Conservation (phyloP, 75 land plant species). For the Cunninghamia lanceolata region DNA sequence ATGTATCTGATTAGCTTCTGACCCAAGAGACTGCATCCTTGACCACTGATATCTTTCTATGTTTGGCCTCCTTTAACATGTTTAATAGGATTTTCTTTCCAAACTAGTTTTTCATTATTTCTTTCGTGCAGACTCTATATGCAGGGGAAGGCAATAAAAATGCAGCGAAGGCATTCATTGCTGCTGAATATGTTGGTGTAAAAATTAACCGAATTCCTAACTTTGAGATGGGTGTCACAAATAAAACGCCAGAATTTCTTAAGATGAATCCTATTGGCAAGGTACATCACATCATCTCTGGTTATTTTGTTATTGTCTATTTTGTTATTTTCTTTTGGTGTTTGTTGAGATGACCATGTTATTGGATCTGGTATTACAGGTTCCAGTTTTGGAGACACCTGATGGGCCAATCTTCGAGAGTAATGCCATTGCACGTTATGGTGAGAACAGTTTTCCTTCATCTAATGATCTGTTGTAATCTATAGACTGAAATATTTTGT, state of each 20-base stretch:
- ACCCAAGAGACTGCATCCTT: neutral
- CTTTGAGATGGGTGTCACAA: conserved; percentile 88
- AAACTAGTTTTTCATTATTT: neutral
- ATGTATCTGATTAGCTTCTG: neutral
- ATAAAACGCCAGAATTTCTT: conserved; percentile 80
- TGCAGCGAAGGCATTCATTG: conserved; percentile 71
- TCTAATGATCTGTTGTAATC: neutral
- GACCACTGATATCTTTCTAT: neutral
- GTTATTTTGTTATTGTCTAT: neutral
- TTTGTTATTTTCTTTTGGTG: neutral
- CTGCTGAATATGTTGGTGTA: conserved; percentile 81
- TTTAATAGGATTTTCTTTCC: neutral
- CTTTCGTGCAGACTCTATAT: conserved; percentile 57
- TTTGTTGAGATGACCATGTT: neutral
- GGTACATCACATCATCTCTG: conserved; percentile 34
- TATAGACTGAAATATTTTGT: neutral
- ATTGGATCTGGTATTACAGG: conserved; percentile 30
- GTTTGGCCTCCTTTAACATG: neutral
- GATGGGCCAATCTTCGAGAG: conserved; percentile 93
- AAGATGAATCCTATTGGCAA: conserved; percentile 96
- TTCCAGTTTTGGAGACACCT: conserved; percentile 91
- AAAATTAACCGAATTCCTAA: conserved; percentile 49
- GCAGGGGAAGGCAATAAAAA: conserved; percentile 59
- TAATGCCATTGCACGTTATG: conserved; percentile 94
- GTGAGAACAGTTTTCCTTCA: conserved; percentile 25